These are phyloP conservation scores for Nicotiana tabacum DNA, from an alignment of 257 asterid species.

Conservation along the genomic window DNA sequence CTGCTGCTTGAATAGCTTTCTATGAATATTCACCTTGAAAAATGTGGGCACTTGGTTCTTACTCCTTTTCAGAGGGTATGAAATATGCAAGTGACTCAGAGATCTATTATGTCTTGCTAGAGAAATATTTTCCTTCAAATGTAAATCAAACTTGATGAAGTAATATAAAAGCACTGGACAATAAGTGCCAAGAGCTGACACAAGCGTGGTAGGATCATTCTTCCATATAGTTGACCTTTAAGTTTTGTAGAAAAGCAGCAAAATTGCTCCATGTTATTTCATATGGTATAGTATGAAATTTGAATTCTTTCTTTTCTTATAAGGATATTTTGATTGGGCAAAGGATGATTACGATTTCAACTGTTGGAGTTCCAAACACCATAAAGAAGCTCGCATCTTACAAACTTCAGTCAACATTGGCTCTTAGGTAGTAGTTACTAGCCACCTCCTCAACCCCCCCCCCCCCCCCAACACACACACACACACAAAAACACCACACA, in stretches of 20 bases:
- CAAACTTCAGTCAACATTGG: slow-evolving; percentile 94
- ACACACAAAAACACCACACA: too few species aligned
- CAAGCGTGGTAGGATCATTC: background rate
- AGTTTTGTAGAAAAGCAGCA: background rate
- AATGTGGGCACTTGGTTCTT: background rate
- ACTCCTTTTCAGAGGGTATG: background rate
- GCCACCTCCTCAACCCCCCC: background rate
- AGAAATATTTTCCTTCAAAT: background rate
- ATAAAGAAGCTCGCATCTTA: slow-evolving; percentile 74
- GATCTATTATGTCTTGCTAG: background rate
- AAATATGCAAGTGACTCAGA: background rate
- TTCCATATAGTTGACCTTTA: background rate
- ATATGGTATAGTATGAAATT: background rate
- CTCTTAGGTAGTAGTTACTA: slow-evolving; percentile 58
- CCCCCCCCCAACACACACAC: background rate
- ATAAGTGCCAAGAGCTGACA: background rate
- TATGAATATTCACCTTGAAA: slow-evolving; percentile 3
- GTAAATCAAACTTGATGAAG: background rate
- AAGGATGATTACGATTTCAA: slow-evolving; percentile 96
- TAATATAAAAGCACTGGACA: background rate
- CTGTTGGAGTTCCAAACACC: slow-evolving; percentile 96
- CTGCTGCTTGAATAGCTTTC: background rate
- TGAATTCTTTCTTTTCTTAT: slow-evolving; percentile 11
- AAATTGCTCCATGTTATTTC: background rate
- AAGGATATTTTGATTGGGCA: slow-evolving; percentile 94